These are phyloP conservation scores for Trichoderma breve DNA, from an alignment of 2,329 filamentous ascomycete genomes.

Conservation along the genomic window DNA sequence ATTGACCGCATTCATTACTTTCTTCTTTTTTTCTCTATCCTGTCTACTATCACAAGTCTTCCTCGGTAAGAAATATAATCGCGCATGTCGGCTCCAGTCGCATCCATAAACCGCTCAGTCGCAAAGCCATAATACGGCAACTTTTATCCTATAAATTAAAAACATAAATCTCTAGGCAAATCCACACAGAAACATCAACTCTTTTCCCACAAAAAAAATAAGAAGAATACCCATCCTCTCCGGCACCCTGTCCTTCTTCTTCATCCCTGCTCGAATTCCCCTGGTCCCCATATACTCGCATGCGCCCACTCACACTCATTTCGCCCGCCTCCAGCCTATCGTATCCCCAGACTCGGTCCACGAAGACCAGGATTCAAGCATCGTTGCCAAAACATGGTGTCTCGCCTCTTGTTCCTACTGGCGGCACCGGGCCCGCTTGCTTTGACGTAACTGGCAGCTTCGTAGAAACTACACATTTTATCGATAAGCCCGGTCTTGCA, in stretches of 20 bases:
- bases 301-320: constrained; percentile 11
- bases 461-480: background rate
- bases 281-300: background rate
- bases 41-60: background rate
- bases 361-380: background rate
- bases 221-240: background rate
- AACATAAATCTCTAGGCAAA: background rate
- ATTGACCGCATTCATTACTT: background rate
- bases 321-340: background rate
- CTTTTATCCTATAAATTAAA: background rate
- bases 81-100: background rate
- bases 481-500: constrained; percentile 11
- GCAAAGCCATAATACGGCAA: background rate
- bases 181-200: background rate
- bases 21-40: no score
- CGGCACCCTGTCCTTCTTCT: background rate
- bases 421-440: background rate
- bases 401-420: background rate
- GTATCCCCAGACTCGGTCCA: background rate
- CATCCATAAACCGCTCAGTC: background rate
- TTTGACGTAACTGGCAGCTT: constrained; percentile 12
- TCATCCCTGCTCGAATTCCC: constrained; percentile 2
- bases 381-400: background rate
- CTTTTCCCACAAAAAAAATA: background rate
- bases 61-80: background rate